A percentile compares a stretch with the other conserved stretches of the same genome.
phyloP scores from a whole-genome alignment of 306 rosid genomes.

The Gastrolobium villosum region DNA sequence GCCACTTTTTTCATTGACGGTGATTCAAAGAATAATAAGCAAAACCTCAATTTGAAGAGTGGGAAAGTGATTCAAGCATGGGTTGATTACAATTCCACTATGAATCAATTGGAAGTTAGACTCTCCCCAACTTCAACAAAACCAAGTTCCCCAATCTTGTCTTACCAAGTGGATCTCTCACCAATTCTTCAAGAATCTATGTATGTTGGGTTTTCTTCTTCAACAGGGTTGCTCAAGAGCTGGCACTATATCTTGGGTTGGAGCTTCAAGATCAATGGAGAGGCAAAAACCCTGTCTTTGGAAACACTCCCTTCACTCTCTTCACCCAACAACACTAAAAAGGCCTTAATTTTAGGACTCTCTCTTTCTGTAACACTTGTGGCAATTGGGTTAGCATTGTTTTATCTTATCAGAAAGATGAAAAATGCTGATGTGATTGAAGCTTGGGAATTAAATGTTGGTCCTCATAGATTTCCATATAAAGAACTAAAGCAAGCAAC shows the following conservation, averaged over 20 bases:
- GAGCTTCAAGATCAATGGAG: slow-evolving; percentile 69
- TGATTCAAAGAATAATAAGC: not conserved
- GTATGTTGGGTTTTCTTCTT: slow-evolving; percentile 72
- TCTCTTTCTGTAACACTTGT: slow-evolving; percentile 42
- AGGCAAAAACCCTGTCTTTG: slow-evolving; percentile 52
- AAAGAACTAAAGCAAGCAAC: slow-evolving; percentile 67
- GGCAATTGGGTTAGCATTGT: not conserved
- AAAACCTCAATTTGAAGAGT: slow-evolving; percentile 56
- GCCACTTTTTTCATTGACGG: slow-evolving; percentile 33
- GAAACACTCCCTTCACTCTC: slow-evolving; percentile 61
- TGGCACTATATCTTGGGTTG: slow-evolving; percentile 67
- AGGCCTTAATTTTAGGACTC: slow-evolving; percentile 46
- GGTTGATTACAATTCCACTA: slow-evolving; percentile 61
- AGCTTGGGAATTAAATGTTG: slow-evolving; percentile 68
- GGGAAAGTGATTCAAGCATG: slow-evolving; percentile 63
- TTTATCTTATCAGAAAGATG: slow-evolving; percentile 48
- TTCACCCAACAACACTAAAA: not conserved
- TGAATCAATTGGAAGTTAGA: slow-evolving; percentile 51
- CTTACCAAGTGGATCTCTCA: slow-evolving; percentile 60
- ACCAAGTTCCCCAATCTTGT: slow-evolving; percentile 60
- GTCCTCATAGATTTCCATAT: slow-evolving; percentile 74
- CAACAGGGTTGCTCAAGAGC: slow-evolving; percentile 62
- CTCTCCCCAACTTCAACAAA: slow-evolving; percentile 58
- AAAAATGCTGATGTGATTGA: slow-evolving; percentile 60
- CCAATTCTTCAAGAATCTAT: slow-evolving; percentile 56